These are phyloP conservation scores for Pythium phragmiticola DNA, from an alignment of 352 stramenopile genomes.

Conservation along the genomic window DNA sequence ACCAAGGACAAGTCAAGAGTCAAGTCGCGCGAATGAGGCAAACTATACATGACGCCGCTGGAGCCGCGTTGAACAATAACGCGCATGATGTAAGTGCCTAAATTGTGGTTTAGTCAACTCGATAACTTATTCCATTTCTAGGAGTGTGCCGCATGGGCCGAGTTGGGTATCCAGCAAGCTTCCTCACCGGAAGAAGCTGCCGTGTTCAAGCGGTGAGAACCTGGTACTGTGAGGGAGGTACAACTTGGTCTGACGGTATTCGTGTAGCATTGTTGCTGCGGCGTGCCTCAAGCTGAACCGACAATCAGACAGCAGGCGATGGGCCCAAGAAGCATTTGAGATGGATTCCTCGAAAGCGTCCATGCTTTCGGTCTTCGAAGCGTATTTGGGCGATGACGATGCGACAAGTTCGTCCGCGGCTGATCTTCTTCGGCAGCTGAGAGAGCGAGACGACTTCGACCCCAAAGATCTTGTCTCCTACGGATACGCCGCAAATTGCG, in stretches of 20 bases:
- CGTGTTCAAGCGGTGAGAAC: constrained; percentile 51
- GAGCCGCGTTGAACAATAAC: constrained; percentile 14
- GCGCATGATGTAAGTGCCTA: constrained; percentile 1
- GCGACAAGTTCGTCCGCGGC: constrained; percentile 13
- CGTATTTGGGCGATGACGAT: constrained; percentile 26
- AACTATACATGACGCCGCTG: constrained; percentile 21
- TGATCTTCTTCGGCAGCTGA: constrained; percentile 37
- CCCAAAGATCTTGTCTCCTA: constrained; percentile 56
- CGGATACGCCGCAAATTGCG: constrained; percentile 39
- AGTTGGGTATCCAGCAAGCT: constrained; percentile 25
- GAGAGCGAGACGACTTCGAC: constrained; percentile 59
- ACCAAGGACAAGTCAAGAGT: neutral
- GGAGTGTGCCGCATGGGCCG: constrained; percentile 21
- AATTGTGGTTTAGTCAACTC: neutral
- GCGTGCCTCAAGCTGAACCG: constrained; percentile 36
- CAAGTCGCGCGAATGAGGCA: constrained; percentile 16
- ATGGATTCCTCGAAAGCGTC: constrained; percentile 62
- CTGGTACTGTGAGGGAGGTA: neutral
- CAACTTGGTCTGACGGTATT: neutral
- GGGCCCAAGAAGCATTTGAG: constrained; percentile 46
- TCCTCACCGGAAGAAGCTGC: constrained; percentile 34
- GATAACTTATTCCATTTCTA: neutral
- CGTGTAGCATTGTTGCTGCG: constrained; percentile 15
- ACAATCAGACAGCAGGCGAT: constrained; percentile 32
- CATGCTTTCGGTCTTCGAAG: constrained; percentile 55